phyloP scores from a whole-genome alignment of 179 eudicot species.

The Silene noctiflora region DNA sequence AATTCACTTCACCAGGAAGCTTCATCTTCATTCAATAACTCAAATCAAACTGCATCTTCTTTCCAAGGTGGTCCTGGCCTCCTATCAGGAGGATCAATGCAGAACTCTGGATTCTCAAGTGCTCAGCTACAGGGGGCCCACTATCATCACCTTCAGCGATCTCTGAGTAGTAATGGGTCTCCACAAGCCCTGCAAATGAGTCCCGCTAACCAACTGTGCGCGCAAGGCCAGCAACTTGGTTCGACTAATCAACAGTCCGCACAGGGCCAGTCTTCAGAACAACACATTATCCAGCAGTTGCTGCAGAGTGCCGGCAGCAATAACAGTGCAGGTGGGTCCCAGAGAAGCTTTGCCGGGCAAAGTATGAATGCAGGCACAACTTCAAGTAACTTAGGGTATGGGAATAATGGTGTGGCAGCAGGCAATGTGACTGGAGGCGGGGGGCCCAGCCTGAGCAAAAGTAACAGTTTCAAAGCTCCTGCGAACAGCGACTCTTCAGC shows the following conservation, averaged over 20 bases:
- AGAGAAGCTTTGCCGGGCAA: constrained; percentile 32
- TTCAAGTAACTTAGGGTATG: constrained; percentile 37
- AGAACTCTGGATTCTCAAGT: background rate
- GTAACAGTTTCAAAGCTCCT: constrained; percentile 58
- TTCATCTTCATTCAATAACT: constrained; percentile 47
- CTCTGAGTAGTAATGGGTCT: constrained; percentile 27
- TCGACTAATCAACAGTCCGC: constrained; percentile 32
- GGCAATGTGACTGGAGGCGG: constrained; percentile 38
- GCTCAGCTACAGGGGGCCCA: constrained; percentile 30
- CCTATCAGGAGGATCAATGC: background rate
- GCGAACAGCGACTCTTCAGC: constrained; percentile 50
- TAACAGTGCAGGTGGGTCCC: constrained; percentile 28
- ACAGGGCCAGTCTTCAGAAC: constrained; percentile 27
- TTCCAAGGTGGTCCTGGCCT: constrained; percentile 5
- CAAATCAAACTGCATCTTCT: constrained; percentile 39
- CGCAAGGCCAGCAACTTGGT: constrained; percentile 34
- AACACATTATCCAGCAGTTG: constrained; percentile 62
- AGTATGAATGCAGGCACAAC: constrained; percentile 7
- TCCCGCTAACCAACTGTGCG: constrained; percentile 31
- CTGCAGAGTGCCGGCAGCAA: constrained; percentile 42
- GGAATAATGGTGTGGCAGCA: constrained; percentile 28
- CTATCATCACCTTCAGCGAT: constrained; percentile 29
- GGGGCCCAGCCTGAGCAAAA: constrained; percentile 43
- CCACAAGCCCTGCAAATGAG: constrained; percentile 29
- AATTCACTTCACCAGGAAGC: constrained; percentile 58